These are phyloP conservation scores for Venturiaceae sp. DNA, from an alignment of 2,329 filamentous ascomycete genomes.

Conservation along the genomic window DNA sequence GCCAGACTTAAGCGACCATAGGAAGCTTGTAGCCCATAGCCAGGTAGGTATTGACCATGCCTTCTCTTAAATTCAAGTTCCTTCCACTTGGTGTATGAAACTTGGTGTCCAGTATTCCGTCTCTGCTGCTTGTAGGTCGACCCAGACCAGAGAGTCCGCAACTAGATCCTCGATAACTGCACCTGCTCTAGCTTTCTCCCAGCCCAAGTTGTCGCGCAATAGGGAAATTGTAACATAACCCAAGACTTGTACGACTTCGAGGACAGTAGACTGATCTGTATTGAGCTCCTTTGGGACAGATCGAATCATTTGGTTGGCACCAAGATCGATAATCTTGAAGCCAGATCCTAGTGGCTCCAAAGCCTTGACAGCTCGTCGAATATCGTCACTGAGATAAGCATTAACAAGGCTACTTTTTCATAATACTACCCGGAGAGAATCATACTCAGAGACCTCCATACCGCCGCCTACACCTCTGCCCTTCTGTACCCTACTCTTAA, in stretches of 20 bases:
- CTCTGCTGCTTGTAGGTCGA: conserved; percentile 73
- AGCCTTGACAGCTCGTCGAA: conserved; percentile 78
- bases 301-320: conserved; percentile 76
- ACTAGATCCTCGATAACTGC: conserved; percentile 88
- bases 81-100: not conserved
- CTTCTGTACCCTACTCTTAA: conserved; percentile 63
- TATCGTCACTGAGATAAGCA: conserved; percentile 58
- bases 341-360: conserved; percentile 80
- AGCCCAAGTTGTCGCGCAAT: conserved; percentile 75
- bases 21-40: not conserved
- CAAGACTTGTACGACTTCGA: conserved; percentile 83
- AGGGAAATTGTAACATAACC: conserved; percentile 87
- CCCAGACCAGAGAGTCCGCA: conserved; percentile 84
- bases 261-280: conserved; percentile 81
- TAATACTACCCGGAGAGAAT: conserved; percentile 5
- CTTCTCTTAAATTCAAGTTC: not conserved
- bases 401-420: not conserved
- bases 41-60: not conserved
- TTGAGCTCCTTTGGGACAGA: conserved; percentile 93
- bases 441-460: conserved; percentile 68
- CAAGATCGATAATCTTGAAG: conserved; percentile 76
- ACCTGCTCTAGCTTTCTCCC: conserved; percentile 75
- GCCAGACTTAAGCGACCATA: too few species aligned
- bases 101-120: conserved; percentile 88
- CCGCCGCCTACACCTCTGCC: conserved; percentile 65